Percentiles rank a stretch among this genome's conserved stretches.
Evolutionary conservation across 805 yeast genomes (phyloP).

Genomic region (Hagleromyces aurorensis): DNA sequence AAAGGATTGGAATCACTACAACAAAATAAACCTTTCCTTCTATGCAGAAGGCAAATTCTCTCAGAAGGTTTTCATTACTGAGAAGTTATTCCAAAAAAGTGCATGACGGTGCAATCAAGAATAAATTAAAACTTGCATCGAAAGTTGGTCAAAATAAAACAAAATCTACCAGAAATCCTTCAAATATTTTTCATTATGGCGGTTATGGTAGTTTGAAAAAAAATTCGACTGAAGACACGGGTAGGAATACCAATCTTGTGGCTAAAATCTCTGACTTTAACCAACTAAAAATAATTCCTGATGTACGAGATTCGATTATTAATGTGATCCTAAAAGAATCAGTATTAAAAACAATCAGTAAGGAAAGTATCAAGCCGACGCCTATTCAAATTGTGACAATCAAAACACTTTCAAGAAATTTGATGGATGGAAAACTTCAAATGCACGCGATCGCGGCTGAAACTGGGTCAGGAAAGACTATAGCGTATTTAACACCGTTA

Average conservation of each 20-base stretch:
- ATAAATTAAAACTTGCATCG: too few species aligned
- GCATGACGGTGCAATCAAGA: too few species aligned
- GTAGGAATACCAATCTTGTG: constrained; percentile 35
- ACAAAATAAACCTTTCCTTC: too few species aligned
- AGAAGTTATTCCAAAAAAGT: too few species aligned
- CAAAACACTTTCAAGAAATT: constrained; percentile 26
- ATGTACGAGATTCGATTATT: constrained; percentile 53
- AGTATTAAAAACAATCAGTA: constrained; percentile 24
- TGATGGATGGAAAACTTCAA: constrained; percentile 38
- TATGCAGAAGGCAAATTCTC: too few species aligned
- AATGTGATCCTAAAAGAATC: constrained; percentile 45
- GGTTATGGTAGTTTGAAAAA: constrained; percentile 40
- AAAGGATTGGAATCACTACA: too few species aligned
- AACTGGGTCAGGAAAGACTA: constrained; percentile 94
- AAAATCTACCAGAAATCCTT: too few species aligned
- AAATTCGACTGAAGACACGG: constrained; percentile 31
- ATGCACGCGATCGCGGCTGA: constrained; percentile 86
- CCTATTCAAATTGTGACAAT: constrained; percentile 79
- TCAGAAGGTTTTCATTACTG: too few species aligned
- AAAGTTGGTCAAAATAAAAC: too few species aligned
- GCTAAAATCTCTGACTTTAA: constrained; percentile 54
- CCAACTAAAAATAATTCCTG: constrained; percentile 59
- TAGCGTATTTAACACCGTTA: constrained; percentile 80
- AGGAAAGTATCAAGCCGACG: constrained; percentile 42
- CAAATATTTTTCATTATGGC: constrained; percentile 43